A percentile compares a stretch with the other conserved stretches of the same genome.
These are phyloP conservation scores for Terana coerulea DNA, from an alignment of 768 basidiomycete genomes.

Conservation along the genomic window DNA sequence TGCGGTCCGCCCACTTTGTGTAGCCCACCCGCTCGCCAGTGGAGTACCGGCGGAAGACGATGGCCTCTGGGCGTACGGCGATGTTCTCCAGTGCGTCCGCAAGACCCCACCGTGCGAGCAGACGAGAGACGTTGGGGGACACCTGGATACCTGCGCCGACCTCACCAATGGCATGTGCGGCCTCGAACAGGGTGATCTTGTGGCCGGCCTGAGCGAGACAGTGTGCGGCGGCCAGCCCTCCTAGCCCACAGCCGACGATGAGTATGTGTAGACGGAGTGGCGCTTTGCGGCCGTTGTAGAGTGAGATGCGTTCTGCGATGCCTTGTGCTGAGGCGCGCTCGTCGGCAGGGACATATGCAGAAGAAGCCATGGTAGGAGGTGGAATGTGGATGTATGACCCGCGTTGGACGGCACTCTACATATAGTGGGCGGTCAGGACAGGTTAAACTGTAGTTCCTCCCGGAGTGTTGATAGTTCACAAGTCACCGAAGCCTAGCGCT, in stretches of 20 bases:
- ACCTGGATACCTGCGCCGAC: conserved; percentile 42
- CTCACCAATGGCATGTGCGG: conserved; percentile 35
- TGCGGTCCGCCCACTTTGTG: conserved; percentile 31
- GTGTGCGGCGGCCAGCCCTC: conserved; percentile 37
- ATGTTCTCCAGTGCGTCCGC: conserved; percentile 26
- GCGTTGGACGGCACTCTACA: not conserved
- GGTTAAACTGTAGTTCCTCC: conserved; percentile 1
- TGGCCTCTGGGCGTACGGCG: conserved; percentile 34
- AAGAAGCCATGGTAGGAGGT: not conserved
- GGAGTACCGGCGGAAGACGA: conserved; percentile 35
- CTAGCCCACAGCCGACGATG: conserved; percentile 40
- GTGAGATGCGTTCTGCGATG: conserved; percentile 14
- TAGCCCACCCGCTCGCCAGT: conserved; percentile 36
- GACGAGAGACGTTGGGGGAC: conserved; percentile 35
- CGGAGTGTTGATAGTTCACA: not conserved
- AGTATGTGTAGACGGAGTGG: conserved; percentile 33
- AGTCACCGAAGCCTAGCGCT: not conserved
- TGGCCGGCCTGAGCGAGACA: conserved; percentile 38
- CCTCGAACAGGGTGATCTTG: conserved; percentile 35
- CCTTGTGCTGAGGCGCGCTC: conserved; percentile 16
- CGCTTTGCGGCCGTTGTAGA: conserved; percentile 30
- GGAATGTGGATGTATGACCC: not conserved
- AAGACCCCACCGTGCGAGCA: conserved; percentile 37
- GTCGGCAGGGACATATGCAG: conserved; percentile 8
- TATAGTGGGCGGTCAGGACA: not conserved